Evolutionary conservation across 2,329 filamentous ascomycete species (phyloP), one percentile per base, ranked within the genome.

Genomic region (Fusarium siculi): DNA sequence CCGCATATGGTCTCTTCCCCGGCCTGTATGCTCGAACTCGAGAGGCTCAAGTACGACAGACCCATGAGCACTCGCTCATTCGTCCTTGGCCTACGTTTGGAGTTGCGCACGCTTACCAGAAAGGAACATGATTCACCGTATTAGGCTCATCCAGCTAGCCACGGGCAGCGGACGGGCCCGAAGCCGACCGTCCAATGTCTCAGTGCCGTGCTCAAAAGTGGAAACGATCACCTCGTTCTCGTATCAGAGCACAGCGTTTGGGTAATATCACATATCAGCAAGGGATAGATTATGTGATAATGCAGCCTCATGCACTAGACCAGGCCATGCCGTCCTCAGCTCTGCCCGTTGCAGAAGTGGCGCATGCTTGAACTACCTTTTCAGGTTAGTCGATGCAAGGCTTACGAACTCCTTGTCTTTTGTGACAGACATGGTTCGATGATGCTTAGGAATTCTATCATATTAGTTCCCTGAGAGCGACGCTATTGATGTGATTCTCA

Each of bases 381-480:
- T 40, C 0, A 30, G 19, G 50, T 5, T 54, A 54, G 50, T 14
- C 7, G 0, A 30, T 3, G 28, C 3, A 30, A 30, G 1, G 3
- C 50, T 14, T 9, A 1, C 14, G 11, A 37, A 28, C 7, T 37
- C 34, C 34, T 10, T 50, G 0, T 5, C 4, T 0, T 14, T 34
- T 32, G 3, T 19, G 21, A 1, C 30, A 23, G 11, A 2, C 30
- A 15, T 36, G 1, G 34, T 12, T 25, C 9, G 0, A 4, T 28
- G 1, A 14, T 14, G 0, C 1, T 4, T 0, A 18, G 5, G 5
- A n/a, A 4, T 2, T 12, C 2, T 4, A 9, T 39, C 23, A 18
- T n/a, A 9, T 14, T n/a, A 9, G n/a, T n/a, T n/a, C n/a, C 19
- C 7, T 16, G 18, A n/a, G 5, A n/a, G 14, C 2, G 18, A 9